Base-by-base conservation (phyloP, 495 filamentous ascomycete genomes). In the Daldinia concentrica region DNA sequence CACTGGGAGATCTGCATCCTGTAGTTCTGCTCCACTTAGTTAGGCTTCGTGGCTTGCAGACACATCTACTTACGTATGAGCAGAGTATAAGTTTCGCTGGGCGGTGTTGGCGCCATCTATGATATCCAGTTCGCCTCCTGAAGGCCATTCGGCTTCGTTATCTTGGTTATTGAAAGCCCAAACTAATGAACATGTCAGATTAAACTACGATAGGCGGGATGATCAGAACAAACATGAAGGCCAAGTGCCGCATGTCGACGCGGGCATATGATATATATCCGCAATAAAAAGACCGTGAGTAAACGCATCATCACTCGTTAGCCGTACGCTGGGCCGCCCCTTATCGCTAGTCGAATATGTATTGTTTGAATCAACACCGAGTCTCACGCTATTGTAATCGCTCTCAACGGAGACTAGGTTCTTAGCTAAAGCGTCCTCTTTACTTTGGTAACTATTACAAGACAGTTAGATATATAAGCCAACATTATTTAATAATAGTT, bases 61-160 rank as follows among this genome's bases (percentile, higher is more conserved):
- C 2, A 9, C 3, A 32, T 37, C 14, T 11, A 73, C 77, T 69
- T 34, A 78, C 77, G 91, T 93, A 75, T 95, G 92, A 62, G 93
- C 81, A 11, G 90, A 87, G 66, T 92, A 88, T 39, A 83, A 74
- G 69, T 94, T 92, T 60, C 82, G 76, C 3, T 83, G 78, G 54
- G 89, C 84, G 24, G 81, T 77, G 76, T 92, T 91, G 59, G 92
- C 89, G 24, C 91, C 90, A 76, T 96, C 91, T 69, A 95, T 91
- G 72, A 95, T 93, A 80, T 95, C 91, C 45, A 94, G 89, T 77
- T 96, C 92, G 6, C 92, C 92, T 60, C 88, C 85, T 4, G 79
- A 76, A 0, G 91, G 91, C 91, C 91, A 94, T 14, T 74, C 58
- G 22, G 51, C 7, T 17, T 66, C 74, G 24, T 78, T 61, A 1